Percentiles rank a stretch among this genome's conserved stretches.
These are phyloP conservation scores for Furcasterigmium furcatum DNA, from an alignment of 2,329 filamentous ascomycete species.

Conservation along the genomic window DNA sequence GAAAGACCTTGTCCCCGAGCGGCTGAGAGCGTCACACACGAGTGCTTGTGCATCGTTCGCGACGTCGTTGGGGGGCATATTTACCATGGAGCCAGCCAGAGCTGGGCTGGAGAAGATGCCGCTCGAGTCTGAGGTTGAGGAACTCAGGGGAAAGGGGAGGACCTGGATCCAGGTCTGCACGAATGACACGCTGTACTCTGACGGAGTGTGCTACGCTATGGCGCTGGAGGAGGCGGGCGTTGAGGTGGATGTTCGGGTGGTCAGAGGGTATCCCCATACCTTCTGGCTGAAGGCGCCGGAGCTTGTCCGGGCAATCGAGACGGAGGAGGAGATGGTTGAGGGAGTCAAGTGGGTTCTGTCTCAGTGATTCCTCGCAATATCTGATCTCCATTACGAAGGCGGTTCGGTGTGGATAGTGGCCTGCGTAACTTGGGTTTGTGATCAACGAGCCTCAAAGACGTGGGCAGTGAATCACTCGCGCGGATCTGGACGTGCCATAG, in stretches of 20 bases:
- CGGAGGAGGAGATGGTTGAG: slow-evolving; percentile 36
- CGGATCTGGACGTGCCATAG: too few species aligned
- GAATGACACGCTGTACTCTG: slow-evolving; percentile 49
- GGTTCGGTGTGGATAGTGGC: too few species aligned
- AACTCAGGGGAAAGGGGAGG: slow-evolving; percentile 29
- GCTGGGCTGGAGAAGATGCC: slow-evolving; percentile 38
- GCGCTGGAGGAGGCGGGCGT: slow-evolving; percentile 32
- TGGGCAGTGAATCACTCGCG: too few species aligned
- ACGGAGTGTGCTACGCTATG: slow-evolving; percentile 47
- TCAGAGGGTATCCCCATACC: slow-evolving; percentile 47
- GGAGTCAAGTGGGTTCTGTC: slow-evolving; percentile 36
- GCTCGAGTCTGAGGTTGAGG: slow-evolving; percentile 27
- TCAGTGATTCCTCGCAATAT: not conserved
- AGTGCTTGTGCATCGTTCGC: slow-evolving; percentile 33
- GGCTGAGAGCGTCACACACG: slow-evolving; percentile 32
- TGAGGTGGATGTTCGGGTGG: slow-evolving; percentile 36
- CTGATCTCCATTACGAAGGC: too few species aligned
- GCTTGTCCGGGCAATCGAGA: slow-evolving; percentile 33
- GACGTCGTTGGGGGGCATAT: slow-evolving; percentile 27
- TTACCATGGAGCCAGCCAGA: slow-evolving; percentile 28
- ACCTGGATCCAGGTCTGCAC: slow-evolving; percentile 48
- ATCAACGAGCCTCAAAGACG: too few species aligned
- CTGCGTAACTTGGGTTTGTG: too few species aligned
- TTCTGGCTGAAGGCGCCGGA: slow-evolving; percentile 47
- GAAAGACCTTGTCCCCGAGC: slow-evolving; percentile 29